A percentile compares a stretch with the other conserved stretches of the same genome.
Conservation (phyloP, 495 filamentous ascomycete genomes). For the Penicillium subrubescens region DNA sequence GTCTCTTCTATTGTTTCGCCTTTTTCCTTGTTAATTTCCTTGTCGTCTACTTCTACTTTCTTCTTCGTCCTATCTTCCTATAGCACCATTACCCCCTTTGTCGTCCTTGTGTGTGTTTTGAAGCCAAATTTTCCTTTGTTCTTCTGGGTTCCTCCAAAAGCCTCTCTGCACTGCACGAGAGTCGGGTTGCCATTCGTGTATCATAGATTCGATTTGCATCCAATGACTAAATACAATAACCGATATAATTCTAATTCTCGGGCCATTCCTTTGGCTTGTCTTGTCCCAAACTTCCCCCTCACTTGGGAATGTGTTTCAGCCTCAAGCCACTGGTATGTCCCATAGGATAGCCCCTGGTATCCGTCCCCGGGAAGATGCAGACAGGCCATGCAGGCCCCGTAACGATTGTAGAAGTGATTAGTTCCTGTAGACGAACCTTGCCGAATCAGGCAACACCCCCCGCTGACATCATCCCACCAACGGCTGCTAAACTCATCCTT, state of each 20-base stretch:
- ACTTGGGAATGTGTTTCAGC: constrained; percentile 4
- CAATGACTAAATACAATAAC: constrained; percentile 32
- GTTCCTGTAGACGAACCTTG: neutral
- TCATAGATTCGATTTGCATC: constrained; percentile 39
- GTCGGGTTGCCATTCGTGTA: constrained; percentile 37
- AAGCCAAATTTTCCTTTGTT: constrained; percentile 38
- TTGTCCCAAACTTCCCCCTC: neutral
- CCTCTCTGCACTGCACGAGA: constrained; percentile 22
- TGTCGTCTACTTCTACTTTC: constrained; percentile 36
- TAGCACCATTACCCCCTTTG: constrained; percentile 27
- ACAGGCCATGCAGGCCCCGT: neutral
- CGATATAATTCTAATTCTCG: constrained; percentile 18
- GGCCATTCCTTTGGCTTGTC: neutral
- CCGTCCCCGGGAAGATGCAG: constrained; percentile 12
- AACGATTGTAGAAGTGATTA: neutral
- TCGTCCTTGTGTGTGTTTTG: constrained; percentile 25
- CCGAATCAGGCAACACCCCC: constrained; percentile 20
- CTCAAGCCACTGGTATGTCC: neutral
- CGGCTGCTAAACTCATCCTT: neutral
- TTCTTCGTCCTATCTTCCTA: constrained; percentile 16
- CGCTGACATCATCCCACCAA: constrained; percentile 46
- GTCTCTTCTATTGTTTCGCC: constrained; percentile 31
- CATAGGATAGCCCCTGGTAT: neutral
- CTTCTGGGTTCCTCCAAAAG: constrained; percentile 30
- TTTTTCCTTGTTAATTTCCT: constrained; percentile 16